Percentiles rank a stretch among this genome's conserved stretches.
Conservation (phyloP, 1,284 basidiomycete genomes). For the Leccinum griseonigrum region DNA sequence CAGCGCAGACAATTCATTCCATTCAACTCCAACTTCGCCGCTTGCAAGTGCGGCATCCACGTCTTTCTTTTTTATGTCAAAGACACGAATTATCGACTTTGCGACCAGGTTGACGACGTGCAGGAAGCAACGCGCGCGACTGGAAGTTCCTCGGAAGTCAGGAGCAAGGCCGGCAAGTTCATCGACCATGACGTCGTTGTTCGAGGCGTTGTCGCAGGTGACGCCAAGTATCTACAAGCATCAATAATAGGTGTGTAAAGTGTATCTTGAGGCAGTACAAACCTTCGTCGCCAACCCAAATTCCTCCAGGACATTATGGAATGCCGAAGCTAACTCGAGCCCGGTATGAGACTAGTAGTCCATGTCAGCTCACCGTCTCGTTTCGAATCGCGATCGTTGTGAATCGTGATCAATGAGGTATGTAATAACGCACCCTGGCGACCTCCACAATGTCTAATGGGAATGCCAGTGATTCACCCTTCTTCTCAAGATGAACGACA, state of each 20-base stretch:
- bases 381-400: too few relatives aligned
- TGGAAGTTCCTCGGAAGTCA: conserved; percentile 11
- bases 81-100: neutral
- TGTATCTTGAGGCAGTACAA: too few relatives aligned
- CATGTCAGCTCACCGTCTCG: too few relatives aligned
- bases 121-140: neutral
- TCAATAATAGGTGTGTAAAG: neutral
- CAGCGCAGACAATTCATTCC: neutral
- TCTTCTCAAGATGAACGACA: too few relatives aligned
- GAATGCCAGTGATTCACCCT: too few relatives aligned
- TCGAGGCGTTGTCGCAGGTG: neutral
- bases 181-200: conserved; percentile 33
- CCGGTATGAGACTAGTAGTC: too few relatives aligned
- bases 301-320: too few relatives aligned
- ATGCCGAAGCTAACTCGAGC: too few relatives aligned
- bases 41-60: neutral
- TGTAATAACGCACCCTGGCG: too few relatives aligned
- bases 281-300: too few relatives aligned
- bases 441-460: too few relatives aligned
- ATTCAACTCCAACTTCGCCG: neutral
- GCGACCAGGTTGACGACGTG: neutral
- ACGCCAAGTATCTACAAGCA: neutral
- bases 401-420: too few relatives aligned
- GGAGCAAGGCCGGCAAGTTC: conserved; percentile 22
- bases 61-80: neutral